phyloP scores from a whole-genome alignment of 257 asterid species.

The Solanum okadae region DNA sequence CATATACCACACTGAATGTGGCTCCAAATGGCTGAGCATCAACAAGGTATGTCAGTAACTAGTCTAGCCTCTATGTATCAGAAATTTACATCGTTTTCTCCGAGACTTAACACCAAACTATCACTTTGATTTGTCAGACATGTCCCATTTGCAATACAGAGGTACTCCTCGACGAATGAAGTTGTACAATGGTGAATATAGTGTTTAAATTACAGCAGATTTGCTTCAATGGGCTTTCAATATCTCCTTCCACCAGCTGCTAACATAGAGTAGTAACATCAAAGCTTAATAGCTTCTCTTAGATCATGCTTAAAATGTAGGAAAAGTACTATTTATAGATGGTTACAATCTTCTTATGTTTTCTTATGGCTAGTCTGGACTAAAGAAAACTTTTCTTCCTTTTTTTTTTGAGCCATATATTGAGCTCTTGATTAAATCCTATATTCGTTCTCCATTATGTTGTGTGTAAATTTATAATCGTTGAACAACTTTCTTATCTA shows the following conservation, averaged over 20 bases:
- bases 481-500: neutral
- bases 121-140: constrained; percentile 32
- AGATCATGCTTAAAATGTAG: neutral
- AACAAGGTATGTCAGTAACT: constrained; percentile 46
- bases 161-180: constrained; percentile 40
- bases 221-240: neutral
- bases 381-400: neutral
- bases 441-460: neutral
- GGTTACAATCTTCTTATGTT: neutral
- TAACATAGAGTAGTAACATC: neutral
- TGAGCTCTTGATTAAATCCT: neutral
- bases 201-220: neutral
- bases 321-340: neutral
- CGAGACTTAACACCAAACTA: neutral
- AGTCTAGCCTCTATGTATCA: neutral
- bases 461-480: neutral
- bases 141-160: constrained; percentile 86
- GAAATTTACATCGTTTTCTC: neutral
- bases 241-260: neutral
- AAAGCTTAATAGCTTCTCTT: neutral
- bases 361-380: neutral
- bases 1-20: constrained; percentile 71
- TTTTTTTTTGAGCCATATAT: neutral
- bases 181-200: neutral
- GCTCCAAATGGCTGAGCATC: constrained; percentile 91